Evolutionary conservation across 2,329 filamentous ascomycete species (phyloP).

Genomic region (Trichoderma simmonsii): DNA sequence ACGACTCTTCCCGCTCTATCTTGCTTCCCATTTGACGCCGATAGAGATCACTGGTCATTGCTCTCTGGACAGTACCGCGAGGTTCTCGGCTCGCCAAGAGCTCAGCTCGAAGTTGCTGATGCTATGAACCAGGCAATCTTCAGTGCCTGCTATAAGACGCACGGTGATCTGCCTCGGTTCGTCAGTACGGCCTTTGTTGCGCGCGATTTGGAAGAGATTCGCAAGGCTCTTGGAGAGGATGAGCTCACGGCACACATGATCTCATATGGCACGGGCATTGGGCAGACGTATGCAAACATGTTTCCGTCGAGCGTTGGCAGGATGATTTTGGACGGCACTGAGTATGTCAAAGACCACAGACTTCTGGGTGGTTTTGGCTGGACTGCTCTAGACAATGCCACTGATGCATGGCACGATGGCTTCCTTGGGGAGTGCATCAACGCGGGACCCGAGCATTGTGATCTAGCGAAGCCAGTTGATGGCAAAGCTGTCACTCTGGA

Average conservation of each 20-base stretch:
- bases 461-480: constrained; percentile 37
- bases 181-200: constrained; percentile 46
- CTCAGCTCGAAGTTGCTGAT: constrained; percentile 43
- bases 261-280: constrained; percentile 52
- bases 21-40: constrained; percentile 46
- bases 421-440: constrained; percentile 50
- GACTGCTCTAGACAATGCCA: constrained; percentile 47
- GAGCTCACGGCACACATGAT: constrained; percentile 49
- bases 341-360: constrained; percentile 46
- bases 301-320: constrained; percentile 48
- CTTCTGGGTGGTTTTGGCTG: constrained; percentile 45
- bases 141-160: constrained; percentile 40
- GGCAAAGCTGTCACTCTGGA: constrained; percentile 32
- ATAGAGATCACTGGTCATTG: constrained; percentile 46
- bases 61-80: constrained; percentile 39
- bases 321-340: constrained; percentile 48
- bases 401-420: constrained; percentile 48
- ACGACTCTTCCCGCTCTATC: constrained; percentile 42
- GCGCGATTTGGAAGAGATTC: constrained; percentile 48
- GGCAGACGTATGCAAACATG: constrained; percentile 50
- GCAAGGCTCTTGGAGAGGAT: constrained; percentile 43
- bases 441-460: constrained; percentile 45
- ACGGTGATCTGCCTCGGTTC: constrained; percentile 47
- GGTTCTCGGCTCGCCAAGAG: constrained; percentile 32
- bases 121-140: constrained; percentile 46